phyloP scores from a whole-genome alignment of 129 eudicot species.

The Sambucus nigra region DNA sequence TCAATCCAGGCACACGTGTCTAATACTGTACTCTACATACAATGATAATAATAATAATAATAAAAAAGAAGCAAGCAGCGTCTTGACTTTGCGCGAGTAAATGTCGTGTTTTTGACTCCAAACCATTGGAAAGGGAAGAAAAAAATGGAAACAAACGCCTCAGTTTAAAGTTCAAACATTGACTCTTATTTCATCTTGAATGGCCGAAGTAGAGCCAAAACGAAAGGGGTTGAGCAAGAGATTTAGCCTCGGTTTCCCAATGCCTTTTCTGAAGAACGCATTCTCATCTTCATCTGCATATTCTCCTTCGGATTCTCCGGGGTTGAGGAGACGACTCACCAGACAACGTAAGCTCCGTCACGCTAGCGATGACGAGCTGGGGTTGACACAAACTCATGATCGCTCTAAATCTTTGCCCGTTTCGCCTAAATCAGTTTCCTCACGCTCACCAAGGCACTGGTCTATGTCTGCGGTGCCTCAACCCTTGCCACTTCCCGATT shows the following conservation, averaged over 20 bases:
- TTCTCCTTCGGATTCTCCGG: conserved; percentile 24
- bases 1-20: too few species aligned
- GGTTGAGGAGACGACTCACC: conserved; percentile 36
- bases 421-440: conserved; percentile 41
- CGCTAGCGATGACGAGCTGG: conserved; percentile 32
- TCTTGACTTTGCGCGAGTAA: too few species aligned
- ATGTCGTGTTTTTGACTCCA: conserved; percentile 4
- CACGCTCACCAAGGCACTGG: conserved; percentile 42
- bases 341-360: conserved; percentile 46
- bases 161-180: conserved; percentile 24
- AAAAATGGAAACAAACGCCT: conserved; percentile 21
- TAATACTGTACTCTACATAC: too few species aligned
- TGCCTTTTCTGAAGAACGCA: conserved; percentile 29
- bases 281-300: conserved; percentile 27
- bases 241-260: conserved; percentile 17
- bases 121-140: too few species aligned
- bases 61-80: too few species aligned
- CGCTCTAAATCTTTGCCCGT: conserved; percentile 42
- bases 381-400: conserved; percentile 12
- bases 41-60: too few species aligned
- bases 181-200: conserved; percentile 10
- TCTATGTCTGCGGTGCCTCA: conserved; percentile 62
- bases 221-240: conserved; percentile 22
- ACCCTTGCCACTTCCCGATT: conserved; percentile 65
- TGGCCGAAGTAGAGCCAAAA: background rate